These are phyloP conservation scores for Hirschfeldia incana DNA, from an alignment of 345 rosid species.

Conservation along the genomic window DNA sequence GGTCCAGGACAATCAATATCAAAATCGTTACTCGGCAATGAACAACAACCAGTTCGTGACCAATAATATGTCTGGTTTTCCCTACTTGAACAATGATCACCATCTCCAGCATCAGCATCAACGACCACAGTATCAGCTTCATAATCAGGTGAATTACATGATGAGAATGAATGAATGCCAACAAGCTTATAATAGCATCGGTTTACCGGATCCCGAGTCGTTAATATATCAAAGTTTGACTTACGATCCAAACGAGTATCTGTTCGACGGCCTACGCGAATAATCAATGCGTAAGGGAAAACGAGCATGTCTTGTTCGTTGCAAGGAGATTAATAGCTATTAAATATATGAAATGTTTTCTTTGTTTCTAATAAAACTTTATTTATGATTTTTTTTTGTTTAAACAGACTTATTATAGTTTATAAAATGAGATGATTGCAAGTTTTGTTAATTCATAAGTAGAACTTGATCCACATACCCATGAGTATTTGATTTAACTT, in stretches of 20 bases:
- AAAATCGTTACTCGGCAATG: not conserved
- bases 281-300: not conserved
- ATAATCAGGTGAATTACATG: not conserved
- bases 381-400: not conserved
- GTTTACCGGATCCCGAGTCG: not conserved
- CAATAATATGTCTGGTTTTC: not conserved
- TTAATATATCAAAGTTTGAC: not conserved
- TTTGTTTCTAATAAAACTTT: not conserved
- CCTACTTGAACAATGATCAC: not conserved
- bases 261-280: not conserved
- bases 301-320: not conserved
- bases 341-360: not conserved
- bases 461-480: too few species aligned
- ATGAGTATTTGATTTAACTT: too few species aligned
- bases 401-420: not conserved
- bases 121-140: not conserved
- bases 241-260: not conserved
- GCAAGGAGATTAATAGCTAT: not conserved
- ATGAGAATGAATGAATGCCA: not conserved
- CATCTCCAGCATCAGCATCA: not conserved
- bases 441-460: not conserved
- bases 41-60: conserved; percentile 14
- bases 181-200: not conserved
- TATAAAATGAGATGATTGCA: not conserved
- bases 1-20: conserved; percentile 11